Evolutionary conservation across 345 rosid genomes (phyloP), one percentile per base, ranked within the genome.

Genomic region (Brassica juncea): DNA sequence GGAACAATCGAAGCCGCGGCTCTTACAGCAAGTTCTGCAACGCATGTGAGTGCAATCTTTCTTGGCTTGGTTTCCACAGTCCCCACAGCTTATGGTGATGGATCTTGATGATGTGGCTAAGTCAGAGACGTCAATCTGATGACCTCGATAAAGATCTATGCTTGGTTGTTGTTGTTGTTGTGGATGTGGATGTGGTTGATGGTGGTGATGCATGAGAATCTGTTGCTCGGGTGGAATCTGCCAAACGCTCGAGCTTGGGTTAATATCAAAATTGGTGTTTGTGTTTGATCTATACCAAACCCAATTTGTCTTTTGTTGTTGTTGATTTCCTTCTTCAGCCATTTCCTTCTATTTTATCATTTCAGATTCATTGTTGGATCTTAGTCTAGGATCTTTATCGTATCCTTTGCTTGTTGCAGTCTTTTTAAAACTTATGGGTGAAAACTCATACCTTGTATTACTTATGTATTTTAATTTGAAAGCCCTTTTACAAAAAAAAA

Each of bases 1-100:
- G 32, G 87, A 85, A 84, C 95, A 92, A 9, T 86, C 91, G 7
- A 89, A 92, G 32, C 92, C 95, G 27, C 91, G 88, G 77, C 93
- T 92, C 81, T 90, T 92, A 63, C 97, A 92, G 73, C 97, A 92
- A 68, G 93, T 88, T 66, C 97, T 78, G 73, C 97, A 92, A 75
- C 97, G 83, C 92, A 86, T 84, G 86, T 92, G 92, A 21, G 57
- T 19, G 75, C 97, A 92, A 55, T 87, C 97, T 74, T 89, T 92
- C 86, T 92, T 92, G 14, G 97, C 95, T 84, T 90, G 97, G 84
- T 92, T 92, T 32, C 97, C 97, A 68, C 97, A 92, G 73, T 92
- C 97, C 64, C 90, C 89, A 81, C 97, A 92, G 80, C 89, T 90
- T 49, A 81, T 81, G 65, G 81, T 77, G 71, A 67, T 72, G 30